Base-by-base conservation (phyloP, 1,284 basidiomycete species). In the Papiliotrema laurentii region DNA sequence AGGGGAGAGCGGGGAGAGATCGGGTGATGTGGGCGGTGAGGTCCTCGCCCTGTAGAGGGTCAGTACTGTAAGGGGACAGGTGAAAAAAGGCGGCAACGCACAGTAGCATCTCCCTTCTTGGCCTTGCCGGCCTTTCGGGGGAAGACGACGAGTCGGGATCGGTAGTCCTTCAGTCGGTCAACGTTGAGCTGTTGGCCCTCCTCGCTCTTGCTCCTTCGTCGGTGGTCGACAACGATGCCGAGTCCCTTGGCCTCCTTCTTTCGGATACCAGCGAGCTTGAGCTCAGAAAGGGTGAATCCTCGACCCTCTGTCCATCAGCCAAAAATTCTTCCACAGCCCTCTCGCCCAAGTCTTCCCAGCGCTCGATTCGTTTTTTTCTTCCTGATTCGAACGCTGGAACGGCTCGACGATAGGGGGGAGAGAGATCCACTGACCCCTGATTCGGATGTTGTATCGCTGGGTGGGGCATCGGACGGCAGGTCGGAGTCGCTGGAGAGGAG, bases 391-490 rank as follows among this genome's bases (percentile, higher is more conserved):
- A n/a, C n/a, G n/a, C n/a, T n/a, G n/a, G n/a, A n/a, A n/a, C n/a
- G n/a, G n/a, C n/a, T n/a, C n/a, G n/a, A n/a, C n/a, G n/a, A n/a
- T n/a, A n/a, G n/a, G n/a, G n/a, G n/a, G n/a, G n/a, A n/a, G n/a
- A n/a, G n/a, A n/a, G n/a, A n/a, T 27, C 26, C 24, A 63, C 68
- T 43, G 56, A 71, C 68, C 62, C 64, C 94, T 89, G 71, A 98
- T 75, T 79, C 97, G 96, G 77, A 87, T 86, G 84, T 98, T 99
- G 87, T 99, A 99, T 68, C 92, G 90, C 68, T 97, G 82, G 53
- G 94, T 97, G 71, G 91, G 93, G 63, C 82, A 92, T 75, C 91
- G 92, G 68, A 99, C 96, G 59, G 93, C 94, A 51, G 94, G 94
- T 71, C 96, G 92, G 69, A 98, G 89, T 69, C 86, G 85, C 61